A percentile compares a stretch with the other conserved stretches of the same genome.
Conservation (phyloP, 495 filamentous ascomycete genomes). For the Podospora australis region DNA sequence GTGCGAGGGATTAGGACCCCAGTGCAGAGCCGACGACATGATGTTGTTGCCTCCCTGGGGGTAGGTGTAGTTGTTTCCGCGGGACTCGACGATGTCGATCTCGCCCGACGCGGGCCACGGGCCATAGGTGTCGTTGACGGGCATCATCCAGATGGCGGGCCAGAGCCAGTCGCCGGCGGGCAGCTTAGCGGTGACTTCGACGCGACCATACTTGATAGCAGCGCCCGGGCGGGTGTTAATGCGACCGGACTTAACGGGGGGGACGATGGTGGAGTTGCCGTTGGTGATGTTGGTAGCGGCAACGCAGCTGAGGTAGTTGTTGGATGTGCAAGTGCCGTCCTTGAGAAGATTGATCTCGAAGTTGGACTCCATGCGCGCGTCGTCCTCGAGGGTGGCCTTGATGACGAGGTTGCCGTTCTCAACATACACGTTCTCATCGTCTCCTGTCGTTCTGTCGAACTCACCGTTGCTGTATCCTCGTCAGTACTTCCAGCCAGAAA, state of each 20-base stretch:
- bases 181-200: conserved; percentile 71
- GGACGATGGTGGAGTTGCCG: conserved; percentile 68
- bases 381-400: conserved; percentile 69
- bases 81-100: conserved; percentile 74
- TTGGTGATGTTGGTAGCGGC: conserved; percentile 54
- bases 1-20: conserved; percentile 57
- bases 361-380: conserved; percentile 53
- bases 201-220: conserved; percentile 70
- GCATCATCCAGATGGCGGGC: conserved; percentile 92
- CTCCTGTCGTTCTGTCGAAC: conserved; percentile 65
- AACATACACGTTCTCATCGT: conserved; percentile 66
- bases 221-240: conserved; percentile 65
- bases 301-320: conserved; percentile 49
- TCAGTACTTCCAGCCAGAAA: conserved; percentile 5
- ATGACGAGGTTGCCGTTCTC: conserved; percentile 64
- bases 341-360: conserved; percentile 58
- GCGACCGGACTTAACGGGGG: conserved; percentile 71
- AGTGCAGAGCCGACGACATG: conserved; percentile 72
- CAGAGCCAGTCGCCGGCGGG: conserved; percentile 80
- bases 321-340: conserved; percentile 60
- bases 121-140: conserved; percentile 63
- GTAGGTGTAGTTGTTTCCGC: conserved; percentile 74
- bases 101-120: conserved; percentile 77
- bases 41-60: conserved; percentile 74
- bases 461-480: conserved; percentile 62